Conservation (phyloP, 164 flowering plant genomes). For the Stephania japonica region DNA sequence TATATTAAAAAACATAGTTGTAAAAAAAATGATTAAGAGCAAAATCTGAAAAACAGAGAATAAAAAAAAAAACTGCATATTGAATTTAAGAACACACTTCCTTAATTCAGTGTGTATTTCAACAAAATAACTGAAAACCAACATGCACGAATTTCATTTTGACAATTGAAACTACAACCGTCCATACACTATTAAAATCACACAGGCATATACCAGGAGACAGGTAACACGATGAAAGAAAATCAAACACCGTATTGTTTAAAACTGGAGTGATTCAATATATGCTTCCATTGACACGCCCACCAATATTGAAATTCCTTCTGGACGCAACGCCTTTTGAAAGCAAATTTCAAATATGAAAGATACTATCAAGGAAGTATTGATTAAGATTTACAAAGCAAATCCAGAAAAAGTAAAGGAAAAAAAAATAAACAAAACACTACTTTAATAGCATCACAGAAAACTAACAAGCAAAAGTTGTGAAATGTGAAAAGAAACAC, state of each 20-base stretch:
- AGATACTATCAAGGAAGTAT: no score
- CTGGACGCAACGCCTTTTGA: no score
- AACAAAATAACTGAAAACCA: no score
- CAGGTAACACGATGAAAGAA: conserved; percentile 7
- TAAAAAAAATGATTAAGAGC: neutral
- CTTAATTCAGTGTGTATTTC: neutral
- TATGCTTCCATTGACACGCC: conserved; percentile 10
- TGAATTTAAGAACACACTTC: neutral
- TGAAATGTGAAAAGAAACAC: neutral
- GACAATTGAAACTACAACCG: no score
- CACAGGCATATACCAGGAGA: conserved; percentile 1
- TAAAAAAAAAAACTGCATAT: neutral
- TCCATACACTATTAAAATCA: no score
- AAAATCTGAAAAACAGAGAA: neutral
- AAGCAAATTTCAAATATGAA: no score
- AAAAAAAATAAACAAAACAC: neutral
- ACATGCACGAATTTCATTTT: no score
- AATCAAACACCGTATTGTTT: conserved; percentile 5
- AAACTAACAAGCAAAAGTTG: no score
- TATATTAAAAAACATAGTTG: neutral
- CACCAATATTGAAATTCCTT: no score
- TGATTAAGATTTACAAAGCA: neutral
- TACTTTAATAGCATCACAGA: neutral
- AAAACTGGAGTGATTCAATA: conserved; percentile 3
- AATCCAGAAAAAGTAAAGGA: neutral